A percentile compares a stretch with the other conserved stretches of the same genome.
phyloP scores from a whole-genome alignment of 1,284 basidiomycete species.

The Stygiomarasmius scandens region DNA sequence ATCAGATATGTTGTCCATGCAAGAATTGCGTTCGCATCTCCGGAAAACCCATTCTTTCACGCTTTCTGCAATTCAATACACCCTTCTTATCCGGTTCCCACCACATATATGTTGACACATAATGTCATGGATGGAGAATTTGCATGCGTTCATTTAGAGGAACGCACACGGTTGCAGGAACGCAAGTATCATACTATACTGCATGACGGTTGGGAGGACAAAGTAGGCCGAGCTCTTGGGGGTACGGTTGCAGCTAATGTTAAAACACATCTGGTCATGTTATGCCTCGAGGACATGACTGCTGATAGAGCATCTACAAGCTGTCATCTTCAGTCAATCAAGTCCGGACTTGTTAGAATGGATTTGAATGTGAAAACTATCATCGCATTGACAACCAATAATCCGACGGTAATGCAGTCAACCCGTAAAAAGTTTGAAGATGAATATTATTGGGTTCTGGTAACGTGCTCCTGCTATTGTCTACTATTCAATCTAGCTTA shows the following conservation, averaged over 20 bases:
- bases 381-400: slow-evolving; percentile 25
- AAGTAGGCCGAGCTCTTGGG: slow-evolving; percentile 24
- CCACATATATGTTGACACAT: slow-evolving; percentile 22
- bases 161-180: slow-evolving; percentile 18
- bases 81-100: slow-evolving; percentile 1
- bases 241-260: slow-evolving; percentile 24
- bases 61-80: slow-evolving; percentile 1
- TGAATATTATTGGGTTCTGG: slow-evolving; percentile 19
- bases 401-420: slow-evolving; percentile 27
- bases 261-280: slow-evolving; percentile 20
- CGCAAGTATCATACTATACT: slow-evolving; percentile 24
- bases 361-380: slow-evolving; percentile 20
- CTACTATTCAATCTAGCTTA: background rate
- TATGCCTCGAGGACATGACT: slow-evolving; percentile 28
- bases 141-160: slow-evolving; percentile 20
- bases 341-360: slow-evolving; percentile 10
- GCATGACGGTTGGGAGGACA: slow-evolving; percentile 33
- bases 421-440: slow-evolving; percentile 20
- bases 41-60: background rate
- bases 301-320: slow-evolving; percentile 26
- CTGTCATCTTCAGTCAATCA: slow-evolving; percentile 17
- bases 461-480: slow-evolving; percentile 5
- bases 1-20: background rate
- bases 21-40: background rate
- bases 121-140: slow-evolving; percentile 22